Base-by-base conservation (phyloP, 768 basidiomycete species). In the Crepidotus variabilis region DNA sequence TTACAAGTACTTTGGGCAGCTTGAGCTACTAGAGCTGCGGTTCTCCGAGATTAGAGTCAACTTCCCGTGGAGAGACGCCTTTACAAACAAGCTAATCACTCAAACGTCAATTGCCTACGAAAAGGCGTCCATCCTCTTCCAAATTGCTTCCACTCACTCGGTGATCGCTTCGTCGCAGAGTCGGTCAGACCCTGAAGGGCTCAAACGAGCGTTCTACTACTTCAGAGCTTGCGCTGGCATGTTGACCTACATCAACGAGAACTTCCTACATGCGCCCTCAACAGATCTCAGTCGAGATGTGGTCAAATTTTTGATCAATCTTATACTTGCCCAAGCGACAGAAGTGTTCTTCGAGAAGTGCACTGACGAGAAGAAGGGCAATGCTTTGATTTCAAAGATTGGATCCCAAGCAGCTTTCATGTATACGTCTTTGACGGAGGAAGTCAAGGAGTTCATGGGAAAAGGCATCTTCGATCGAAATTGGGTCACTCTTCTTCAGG, bases 1-100 rank as follows among this genome's bases (percentile, higher is more conserved):
- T 46, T 98, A 96, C 87, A 98, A 97, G 74, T 99, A 99, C 76
- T 99, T 98, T 75, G 96, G 97, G 34, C 97, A 99, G 71, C 86
- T 99, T 46, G 97, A 99, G 67, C 84, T 98, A 4, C 85, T 99
- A 39, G 97, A 99, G 69, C 82, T 99, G 52, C 86, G 97, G 35
- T 99, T 99, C 75, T 85, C 96, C 8, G 96, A 98, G 70, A 93
- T 98, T 60, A 84, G 92, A 63, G 94, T 98, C 71, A 89, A 90
- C 60, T 99, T 98, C 67, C 88, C 93, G 0, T 99, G 97, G 94
- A 82, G 88, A 59, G 97, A 99, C 73, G 96, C 97, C 18, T 98
- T 98, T 75, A 98, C 93, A 56, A 81, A 80, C 74, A 98, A 98
- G 72, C 78, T 88, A 56, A 97, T 90, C 57, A 94, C 90, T 0